Percentiles rank a stretch among this genome's conserved stretches.
These are phyloP conservation scores for Calonectria pteridis DNA, from an alignment of 2,329 filamentous ascomycete species.

Conservation along the genomic window DNA sequence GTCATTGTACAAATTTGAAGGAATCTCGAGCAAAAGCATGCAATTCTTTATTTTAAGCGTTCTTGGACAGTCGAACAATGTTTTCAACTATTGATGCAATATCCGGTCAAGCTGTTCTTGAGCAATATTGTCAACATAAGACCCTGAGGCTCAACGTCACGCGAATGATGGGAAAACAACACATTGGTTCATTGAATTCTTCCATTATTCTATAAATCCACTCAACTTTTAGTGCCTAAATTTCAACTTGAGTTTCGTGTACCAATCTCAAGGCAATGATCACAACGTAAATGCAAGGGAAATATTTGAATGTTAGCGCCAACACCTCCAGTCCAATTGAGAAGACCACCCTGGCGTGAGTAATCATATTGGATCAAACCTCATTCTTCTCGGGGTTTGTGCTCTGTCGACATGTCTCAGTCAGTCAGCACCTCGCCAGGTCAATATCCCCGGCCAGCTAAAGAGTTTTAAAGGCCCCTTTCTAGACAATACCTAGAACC, in stretches of 20 bases:
- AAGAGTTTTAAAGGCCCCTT: background rate
- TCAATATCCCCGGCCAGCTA: constrained; percentile 24
- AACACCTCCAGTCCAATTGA: background rate
- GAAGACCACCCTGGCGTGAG: constrained; percentile 50
- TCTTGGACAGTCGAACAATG: background rate
- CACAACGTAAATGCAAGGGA: background rate
- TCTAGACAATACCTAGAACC: constrained; percentile 31
- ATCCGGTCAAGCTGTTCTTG: background rate
- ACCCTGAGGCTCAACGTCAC: background rate
- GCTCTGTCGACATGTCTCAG: constrained; percentile 15
- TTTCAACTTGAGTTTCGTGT: background rate
- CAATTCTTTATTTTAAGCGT: no score
- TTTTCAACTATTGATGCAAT: background rate
- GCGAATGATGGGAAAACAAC: background rate
- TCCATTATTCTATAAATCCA: constrained; percentile 16
- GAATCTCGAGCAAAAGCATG: no score
- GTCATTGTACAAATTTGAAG: no score
- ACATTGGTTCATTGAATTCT: background rate
- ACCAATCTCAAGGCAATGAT: constrained; percentile 7
- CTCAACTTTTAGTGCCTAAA: background rate
- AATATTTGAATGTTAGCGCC: constrained; percentile 35
- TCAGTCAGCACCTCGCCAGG: constrained; percentile 25
- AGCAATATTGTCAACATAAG: background rate
- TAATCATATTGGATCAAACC: constrained; percentile 7
- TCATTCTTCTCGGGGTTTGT: background rate